Percentiles rank a stretch among this genome's conserved stretches.
phyloP scores from a whole-genome alignment of 352 stramenopile genomes.

The Globisporangium polare region DNA sequence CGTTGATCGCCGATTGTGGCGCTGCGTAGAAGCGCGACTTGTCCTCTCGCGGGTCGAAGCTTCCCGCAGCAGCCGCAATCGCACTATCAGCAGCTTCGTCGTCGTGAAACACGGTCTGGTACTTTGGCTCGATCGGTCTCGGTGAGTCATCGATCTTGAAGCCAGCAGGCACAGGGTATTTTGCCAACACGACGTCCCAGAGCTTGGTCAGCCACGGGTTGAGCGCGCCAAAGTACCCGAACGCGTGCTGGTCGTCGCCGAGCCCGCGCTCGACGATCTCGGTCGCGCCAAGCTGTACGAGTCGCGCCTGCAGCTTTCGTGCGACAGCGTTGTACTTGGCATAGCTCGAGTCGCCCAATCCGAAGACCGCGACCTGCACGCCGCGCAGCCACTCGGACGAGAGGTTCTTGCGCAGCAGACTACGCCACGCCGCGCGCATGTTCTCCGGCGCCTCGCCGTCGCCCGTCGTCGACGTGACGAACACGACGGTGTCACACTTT shows the following conservation, averaged over 20 bases:
- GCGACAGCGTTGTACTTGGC: conserved; percentile 92
- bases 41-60: conserved; percentile 24
- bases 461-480: conserved; percentile 89
- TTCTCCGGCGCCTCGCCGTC: conserved; percentile 91
- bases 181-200: conserved; percentile 48
- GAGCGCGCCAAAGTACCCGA: conserved; percentile 82
- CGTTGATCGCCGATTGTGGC: conserved; percentile 36
- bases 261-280: conserved; percentile 76
- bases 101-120: conserved; percentile 32
- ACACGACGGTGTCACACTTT: conserved; percentile 68
- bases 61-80: conserved; percentile 7
- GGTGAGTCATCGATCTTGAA: conserved; percentile 63
- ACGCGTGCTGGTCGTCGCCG: conserved; percentile 86
- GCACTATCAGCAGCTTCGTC: background rate
- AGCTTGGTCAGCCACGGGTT: conserved; percentile 80
- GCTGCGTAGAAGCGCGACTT: conserved; percentile 59
- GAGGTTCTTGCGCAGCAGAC: conserved; percentile 85
- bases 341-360: conserved; percentile 91
- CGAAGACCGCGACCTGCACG: conserved; percentile 87
- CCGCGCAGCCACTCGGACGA: conserved; percentile 51
- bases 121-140: conserved; percentile 46
- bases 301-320: conserved; percentile 72
- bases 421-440: conserved; percentile 84
- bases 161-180: conserved; percentile 46
- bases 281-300: conserved; percentile 82